Evolutionary conservation across 805 yeast species (phyloP).

Genomic region (Metschnikowia santaceciliae): DNA sequence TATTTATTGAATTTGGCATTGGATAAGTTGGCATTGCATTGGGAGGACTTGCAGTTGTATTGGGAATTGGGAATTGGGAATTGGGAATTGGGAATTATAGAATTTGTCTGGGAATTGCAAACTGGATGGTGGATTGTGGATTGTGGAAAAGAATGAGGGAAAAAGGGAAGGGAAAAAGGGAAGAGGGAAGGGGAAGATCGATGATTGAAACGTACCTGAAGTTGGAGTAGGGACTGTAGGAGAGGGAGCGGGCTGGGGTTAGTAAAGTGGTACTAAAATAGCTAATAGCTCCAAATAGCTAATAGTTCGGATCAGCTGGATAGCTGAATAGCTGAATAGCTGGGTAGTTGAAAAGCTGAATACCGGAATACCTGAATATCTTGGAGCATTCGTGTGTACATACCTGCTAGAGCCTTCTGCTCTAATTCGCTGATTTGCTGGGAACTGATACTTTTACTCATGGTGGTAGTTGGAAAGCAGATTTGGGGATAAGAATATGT

Average conservation of each 20-base stretch:
- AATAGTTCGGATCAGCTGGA: too few relatives aligned
- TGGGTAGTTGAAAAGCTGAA: too few relatives aligned
- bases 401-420: conserved; percentile 9
- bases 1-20: too few relatives aligned
- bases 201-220: conserved; percentile 39
- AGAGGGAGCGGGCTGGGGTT: conserved; percentile 41
- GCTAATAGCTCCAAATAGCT: too few relatives aligned
- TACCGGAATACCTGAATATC: too few relatives aligned
- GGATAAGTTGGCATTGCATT: too few relatives aligned
- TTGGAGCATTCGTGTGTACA: background rate
- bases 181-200: background rate
- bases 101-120: too few relatives aligned
- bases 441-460: background rate
- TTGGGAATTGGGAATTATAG: too few relatives aligned
- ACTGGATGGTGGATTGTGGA: too few relatives aligned
- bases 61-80: too few relatives aligned
- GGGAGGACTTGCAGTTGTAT: too few relatives aligned
- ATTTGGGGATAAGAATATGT: background rate
- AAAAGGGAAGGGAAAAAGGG: background rate
- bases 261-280: conserved; percentile 8
- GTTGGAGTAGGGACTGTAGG: conserved; percentile 71
- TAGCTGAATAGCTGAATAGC: too few relatives aligned
- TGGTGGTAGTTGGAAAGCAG: background rate
- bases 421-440: conserved; percentile 3
- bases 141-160: background rate